Conservation (phyloP, 2,329 filamentous ascomycete species). For the Neocatenulostroma microsporum region DNA sequence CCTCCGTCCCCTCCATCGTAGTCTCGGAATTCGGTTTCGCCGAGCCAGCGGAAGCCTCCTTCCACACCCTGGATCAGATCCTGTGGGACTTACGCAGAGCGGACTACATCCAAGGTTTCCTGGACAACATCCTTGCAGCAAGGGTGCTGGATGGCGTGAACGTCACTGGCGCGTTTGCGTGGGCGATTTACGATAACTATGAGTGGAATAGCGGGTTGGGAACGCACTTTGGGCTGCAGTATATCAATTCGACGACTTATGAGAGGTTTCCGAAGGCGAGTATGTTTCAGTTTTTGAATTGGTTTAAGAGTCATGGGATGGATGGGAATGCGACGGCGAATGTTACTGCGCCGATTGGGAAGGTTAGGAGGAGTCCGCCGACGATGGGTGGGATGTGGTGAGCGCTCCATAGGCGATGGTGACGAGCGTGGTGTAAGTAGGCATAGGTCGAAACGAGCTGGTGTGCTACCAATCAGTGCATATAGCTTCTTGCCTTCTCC, state of each 20-base stretch:
- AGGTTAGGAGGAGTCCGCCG: too few species aligned
- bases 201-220: conserved; percentile 22
- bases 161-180: conserved; percentile 28
- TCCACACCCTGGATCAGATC: conserved; percentile 22
- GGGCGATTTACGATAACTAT: conserved; percentile 29
- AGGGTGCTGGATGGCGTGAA: conserved; percentile 28
- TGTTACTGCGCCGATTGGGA: conserved; percentile 2
- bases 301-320: conserved; percentile 20
- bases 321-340: neutral
- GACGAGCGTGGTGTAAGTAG: too few species aligned
- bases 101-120: conserved; percentile 28
- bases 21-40: conserved; percentile 32
- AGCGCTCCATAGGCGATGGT: too few species aligned
- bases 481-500: too few species aligned
- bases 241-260: conserved; percentile 27
- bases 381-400: too few species aligned
- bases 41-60: conserved; percentile 27
- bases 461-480: too few species aligned
- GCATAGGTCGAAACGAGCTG: too few species aligned
- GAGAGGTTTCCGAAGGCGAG: conserved; percentile 31
- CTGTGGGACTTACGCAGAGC: conserved; percentile 24
- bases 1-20: conserved; percentile 32
- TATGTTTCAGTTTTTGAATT: conserved; percentile 32
- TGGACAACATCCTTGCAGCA: conserved; percentile 29
- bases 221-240: conserved; percentile 24